phyloP scores from a whole-genome alignment of 1,284 basidiomycete species.

The Grifola frondosa region DNA sequence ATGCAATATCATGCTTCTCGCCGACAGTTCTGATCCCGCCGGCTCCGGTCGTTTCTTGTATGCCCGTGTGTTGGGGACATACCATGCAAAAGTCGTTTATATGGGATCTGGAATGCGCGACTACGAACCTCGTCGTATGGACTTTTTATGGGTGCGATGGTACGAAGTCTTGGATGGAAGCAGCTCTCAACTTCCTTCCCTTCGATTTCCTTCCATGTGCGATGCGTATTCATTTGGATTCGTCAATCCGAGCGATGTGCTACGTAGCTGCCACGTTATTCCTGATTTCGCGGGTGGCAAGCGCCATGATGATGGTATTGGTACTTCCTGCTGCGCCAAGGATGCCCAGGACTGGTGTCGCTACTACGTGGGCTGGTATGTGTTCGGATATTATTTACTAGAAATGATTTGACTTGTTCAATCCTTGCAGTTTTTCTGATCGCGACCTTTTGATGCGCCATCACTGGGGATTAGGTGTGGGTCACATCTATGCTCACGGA shows the following conservation, averaged over 20 bases:
- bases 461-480: constrained; percentile 5
- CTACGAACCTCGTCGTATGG: neutral
- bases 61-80: constrained; percentile 7
- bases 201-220: neutral
- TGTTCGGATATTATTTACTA: neutral
- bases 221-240: constrained; percentile 1
- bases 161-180: neutral
- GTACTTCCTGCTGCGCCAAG: neutral
- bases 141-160: constrained; percentile 9
- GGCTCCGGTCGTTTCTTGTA: constrained; percentile 9
- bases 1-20: constrained; percentile 1
- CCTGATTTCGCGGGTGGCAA: neutral
- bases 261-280: constrained; percentile 4
- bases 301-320: neutral
- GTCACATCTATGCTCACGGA: constrained; percentile 2
- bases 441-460: constrained; percentile 2
- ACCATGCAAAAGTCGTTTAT: constrained; percentile 8
- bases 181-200: neutral
- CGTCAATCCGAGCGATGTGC: constrained; percentile 4
- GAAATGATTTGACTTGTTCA: neutral
- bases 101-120: constrained; percentile 5
- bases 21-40: neutral
- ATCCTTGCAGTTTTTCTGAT: constrained; percentile 2
- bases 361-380: neutral
- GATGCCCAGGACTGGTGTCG: neutral